Evolutionary conservation across 73 alveolate genomes (phyloP), one percentile per base, ranked within the genome.

Genomic region (Blepharisma japonicum): DNA sequence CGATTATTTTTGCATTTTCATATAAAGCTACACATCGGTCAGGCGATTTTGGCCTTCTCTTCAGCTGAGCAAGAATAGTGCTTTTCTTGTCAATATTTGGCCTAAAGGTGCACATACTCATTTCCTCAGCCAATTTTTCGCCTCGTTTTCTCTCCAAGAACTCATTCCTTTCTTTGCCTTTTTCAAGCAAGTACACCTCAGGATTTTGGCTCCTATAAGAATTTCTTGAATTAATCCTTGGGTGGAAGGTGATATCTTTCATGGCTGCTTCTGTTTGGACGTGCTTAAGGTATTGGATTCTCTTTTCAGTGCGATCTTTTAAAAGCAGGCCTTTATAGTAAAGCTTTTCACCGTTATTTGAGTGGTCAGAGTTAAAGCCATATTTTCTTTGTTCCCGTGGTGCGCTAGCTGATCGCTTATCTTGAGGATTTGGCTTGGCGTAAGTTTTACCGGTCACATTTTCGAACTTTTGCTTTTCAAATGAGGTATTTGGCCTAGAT

Each of bases 31-130:
- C 46, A 25, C 14, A 61, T 9, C 74, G 39, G 23, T 61, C 46
- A 20, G 74, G 74, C n/a, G 74, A 61, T 8, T 14, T 25, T 61
- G 14, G 50, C 42, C 42, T 32, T 14, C 47, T 39, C 4, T 11
- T 14, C n/a, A 53, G 27, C 23, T 61, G 14, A 2, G 11, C 46
- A 25, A 61, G 14, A 14, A 14, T 61, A 2, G 14, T 39, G 23
- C 74, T 61, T n/a, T 61, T 61, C 47, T 61, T 61, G 47, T 39
- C 14, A 39, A 61, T n/a, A n/a, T 20, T n/a, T 48, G 74, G 74
- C 3, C 47, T 14, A 61, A 61, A 61, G 14, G 74, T 61, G 74
- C 74, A 61, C 14, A 18, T 25, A 25, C 74, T 61, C 47, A 61
- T 8, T 25, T 61, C 74, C 5, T 61, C 74, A 61, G 74, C 74